A percentile compares a stretch with the other conserved stretches of the same genome.
Conservation (phyloP, 2,329 filamentous ascomycete species). For the Penicillium occitanis region DNA sequence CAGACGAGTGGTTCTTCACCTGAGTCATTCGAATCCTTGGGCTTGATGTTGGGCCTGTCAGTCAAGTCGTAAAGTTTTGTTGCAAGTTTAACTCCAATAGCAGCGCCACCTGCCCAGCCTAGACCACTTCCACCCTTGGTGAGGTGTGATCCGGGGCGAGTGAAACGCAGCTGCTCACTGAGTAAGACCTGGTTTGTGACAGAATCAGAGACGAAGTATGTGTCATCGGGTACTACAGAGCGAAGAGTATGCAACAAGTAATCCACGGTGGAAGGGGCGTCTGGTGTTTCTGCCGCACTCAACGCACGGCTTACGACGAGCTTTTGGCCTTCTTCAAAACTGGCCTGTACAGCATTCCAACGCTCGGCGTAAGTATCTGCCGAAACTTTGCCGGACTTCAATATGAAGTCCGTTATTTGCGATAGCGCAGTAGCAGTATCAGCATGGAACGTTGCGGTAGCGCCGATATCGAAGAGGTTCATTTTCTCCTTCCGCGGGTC, state of each 20-base stretch:
- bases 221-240: conserved; percentile 58
- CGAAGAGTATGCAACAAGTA: conserved; percentile 57
- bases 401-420: conserved; percentile 18
- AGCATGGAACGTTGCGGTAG: conserved; percentile 62
- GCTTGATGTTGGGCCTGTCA: conserved; percentile 22
- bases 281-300: conserved; percentile 31
- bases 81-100: conserved; percentile 72
- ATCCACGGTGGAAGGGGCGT: conserved; percentile 62
- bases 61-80: conserved; percentile 48
- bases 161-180: conserved; percentile 27
- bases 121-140: conserved; percentile 77
- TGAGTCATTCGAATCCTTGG: conserved; percentile 26
- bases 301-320: conserved; percentile 20
- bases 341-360: conserved; percentile 17
- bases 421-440: conserved; percentile 41
- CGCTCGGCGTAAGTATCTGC: conserved; percentile 14
- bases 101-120: conserved; percentile 73
- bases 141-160: conserved; percentile 36
- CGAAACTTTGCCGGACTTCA: conserved; percentile 21
- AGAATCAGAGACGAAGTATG: conserved; percentile 72
- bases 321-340: conserved; percentile 18
- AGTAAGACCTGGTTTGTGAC: conserved; percentile 63
- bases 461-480: conserved; percentile 66
- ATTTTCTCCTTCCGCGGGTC: conserved; percentile 69
- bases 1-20: conserved; percentile 56